Evolutionary conservation across 176 grass and related monocot species (phyloP).

Genomic region (Chrysopogon serrulatus): DNA sequence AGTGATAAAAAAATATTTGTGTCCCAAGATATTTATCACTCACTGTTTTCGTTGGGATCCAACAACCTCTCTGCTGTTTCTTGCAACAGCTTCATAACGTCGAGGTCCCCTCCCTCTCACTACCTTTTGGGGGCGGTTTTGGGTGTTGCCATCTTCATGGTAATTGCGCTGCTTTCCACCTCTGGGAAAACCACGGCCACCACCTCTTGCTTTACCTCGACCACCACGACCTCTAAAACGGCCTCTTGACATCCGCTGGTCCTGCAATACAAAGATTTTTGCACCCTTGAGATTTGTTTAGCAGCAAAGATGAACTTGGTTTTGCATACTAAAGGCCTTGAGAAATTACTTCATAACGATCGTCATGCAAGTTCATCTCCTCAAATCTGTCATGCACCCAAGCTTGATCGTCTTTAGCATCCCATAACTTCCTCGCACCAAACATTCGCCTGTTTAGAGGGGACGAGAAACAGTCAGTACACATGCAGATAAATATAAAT

Average conservation of each 20-base stretch:
- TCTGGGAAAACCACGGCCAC: slow-evolving; percentile 43
- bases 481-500: background rate
- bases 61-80: slow-evolving; percentile 45
- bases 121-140: slow-evolving; percentile 44
- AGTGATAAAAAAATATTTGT: background rate
- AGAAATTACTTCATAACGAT: slow-evolving; percentile 35
- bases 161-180: slow-evolving; percentile 45
- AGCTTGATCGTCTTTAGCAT: slow-evolving; percentile 79
- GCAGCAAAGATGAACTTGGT: background rate
- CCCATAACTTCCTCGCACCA: slow-evolving; percentile 78
- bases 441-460: slow-evolving; percentile 53
- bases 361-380: slow-evolving; percentile 78
- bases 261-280: slow-evolving; percentile 32
- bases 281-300: background rate
- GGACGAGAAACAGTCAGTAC: background rate
- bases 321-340: slow-evolving; percentile 1
- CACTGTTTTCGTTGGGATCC: slow-evolving; percentile 71
- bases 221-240: slow-evolving; percentile 51
- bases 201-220: slow-evolving; percentile 45
- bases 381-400: slow-evolving; percentile 93
- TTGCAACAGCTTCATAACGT: slow-evolving; percentile 66
- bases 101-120: slow-evolving; percentile 77
- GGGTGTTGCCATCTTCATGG: slow-evolving; percentile 47
- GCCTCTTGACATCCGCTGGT: slow-evolving; percentile 49
- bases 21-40: slow-evolving; percentile 24